These are phyloP conservation scores for Crucihimalaya himalaica DNA, from an alignment of 345 rosid species.

Conservation along the genomic window DNA sequence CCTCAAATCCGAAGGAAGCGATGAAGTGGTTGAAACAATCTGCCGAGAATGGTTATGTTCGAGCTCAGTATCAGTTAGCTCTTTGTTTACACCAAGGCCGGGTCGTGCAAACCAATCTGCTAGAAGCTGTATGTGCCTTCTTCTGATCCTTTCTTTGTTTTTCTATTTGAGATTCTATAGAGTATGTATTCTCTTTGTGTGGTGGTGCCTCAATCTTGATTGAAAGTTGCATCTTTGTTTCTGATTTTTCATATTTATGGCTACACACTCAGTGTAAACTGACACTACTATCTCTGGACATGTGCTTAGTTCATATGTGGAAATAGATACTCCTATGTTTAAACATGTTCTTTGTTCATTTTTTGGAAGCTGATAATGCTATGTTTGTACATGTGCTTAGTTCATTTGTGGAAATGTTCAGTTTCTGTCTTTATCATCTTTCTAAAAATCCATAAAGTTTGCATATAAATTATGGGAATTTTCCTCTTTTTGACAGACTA, in stretches of 20 bases:
- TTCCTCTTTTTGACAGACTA: constrained; percentile 50
- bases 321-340: neutral
- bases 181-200: neutral
- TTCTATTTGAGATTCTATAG: neutral
- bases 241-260: neutral
- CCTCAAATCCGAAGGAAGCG: constrained; percentile 59
- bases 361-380: neutral
- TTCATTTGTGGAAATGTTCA: neutral
- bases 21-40: constrained; percentile 66
- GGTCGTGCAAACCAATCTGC: constrained; percentile 53
- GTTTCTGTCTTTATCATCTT: neutral
- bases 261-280: neutral
- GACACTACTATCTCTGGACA: neutral
- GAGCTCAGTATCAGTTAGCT: constrained; percentile 88
- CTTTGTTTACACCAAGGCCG: constrained; percentile 78
- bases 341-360: neutral
- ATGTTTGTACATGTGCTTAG: neutral
- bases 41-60: constrained; percentile 60
- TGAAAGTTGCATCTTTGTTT: constrained; percentile 3
- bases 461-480: neutral
- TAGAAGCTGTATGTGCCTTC: constrained; percentile 61
- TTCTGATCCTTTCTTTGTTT: neutral
- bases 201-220: neutral
- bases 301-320: neutral
- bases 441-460: neutral